Evolutionary conservation across 352 stramenopile genomes (phyloP).

Genomic region (Globisporangium sylvaticum): DNA sequence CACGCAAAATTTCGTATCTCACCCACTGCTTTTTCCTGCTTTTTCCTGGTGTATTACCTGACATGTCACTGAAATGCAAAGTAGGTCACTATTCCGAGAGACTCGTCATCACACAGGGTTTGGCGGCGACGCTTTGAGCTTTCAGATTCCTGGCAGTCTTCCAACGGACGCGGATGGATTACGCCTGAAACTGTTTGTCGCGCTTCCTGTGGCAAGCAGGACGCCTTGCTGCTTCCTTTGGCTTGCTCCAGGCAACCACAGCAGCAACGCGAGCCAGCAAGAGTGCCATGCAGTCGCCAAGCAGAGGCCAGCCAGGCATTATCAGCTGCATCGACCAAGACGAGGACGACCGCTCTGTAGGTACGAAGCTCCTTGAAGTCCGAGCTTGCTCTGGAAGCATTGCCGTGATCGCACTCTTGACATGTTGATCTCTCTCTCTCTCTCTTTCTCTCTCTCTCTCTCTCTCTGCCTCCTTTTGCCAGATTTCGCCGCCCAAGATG

Average conservation of each 20-base stretch:
- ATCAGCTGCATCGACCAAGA: not conserved
- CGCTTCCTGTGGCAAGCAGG: not conserved
- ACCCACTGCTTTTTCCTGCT: not conserved
- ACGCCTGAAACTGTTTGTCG: not conserved
- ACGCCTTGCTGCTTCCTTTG: not conserved
- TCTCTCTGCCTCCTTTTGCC: not conserved
- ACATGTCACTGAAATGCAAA: not conserved
- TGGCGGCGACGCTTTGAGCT: too few species aligned
- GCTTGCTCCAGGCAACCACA: not conserved
- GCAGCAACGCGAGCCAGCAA: not conserved
- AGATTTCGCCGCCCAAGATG: constrained; percentile 32
- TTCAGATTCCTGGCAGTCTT: not conserved
- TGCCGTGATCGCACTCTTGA: not conserved
- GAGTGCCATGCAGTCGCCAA: not conserved
- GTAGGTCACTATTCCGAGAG: not conserved
- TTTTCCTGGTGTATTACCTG: not conserved
- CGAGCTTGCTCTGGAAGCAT: not conserved
- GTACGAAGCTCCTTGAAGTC: not conserved
- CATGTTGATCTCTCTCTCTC: not conserved
- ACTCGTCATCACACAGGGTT: not conserved
- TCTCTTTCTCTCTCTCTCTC: not conserved
- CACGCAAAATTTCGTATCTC: not conserved
- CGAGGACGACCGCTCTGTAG: not conserved
- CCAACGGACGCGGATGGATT: not conserved
- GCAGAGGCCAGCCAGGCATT: not conserved